Evolutionary conservation across 306 rosid genomes (phyloP), one percentile per base, ranked within the genome.

Genomic region (Lathyrus oleraceus): DNA sequence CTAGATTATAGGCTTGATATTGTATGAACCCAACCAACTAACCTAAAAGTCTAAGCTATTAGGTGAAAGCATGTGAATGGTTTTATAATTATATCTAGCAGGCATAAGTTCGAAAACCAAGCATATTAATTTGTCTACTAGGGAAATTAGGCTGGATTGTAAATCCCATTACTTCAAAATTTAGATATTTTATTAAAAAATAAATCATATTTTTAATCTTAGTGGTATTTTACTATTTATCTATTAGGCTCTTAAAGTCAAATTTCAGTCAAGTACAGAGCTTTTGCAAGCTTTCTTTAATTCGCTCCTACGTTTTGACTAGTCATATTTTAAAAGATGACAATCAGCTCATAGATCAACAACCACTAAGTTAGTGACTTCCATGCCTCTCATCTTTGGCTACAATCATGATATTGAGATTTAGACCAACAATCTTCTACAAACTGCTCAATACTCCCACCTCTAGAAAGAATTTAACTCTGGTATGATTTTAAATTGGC

Each of bases 211-310:
- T 39, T 69, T 56, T 63, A 43, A 15, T 59, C 17, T 0, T 32
- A 35, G 36, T 25, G 23, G 53, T 47, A 47, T 36, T 57, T 56
- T 20, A 65, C 28, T 65, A 74, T 5, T 42, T 44, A 14, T 43
- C 12, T 48, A 19, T 30, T 19, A 19, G 48, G 57, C 60, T 45
- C 68, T 70, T 30, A 69, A 38, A 69, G 17, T 69, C 36, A 53
- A 52, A 32, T 13, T 35, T 35, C 36, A 13, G 23, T 36, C 63
- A 52, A 48, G 39, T 49, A 39, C 1, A 53, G 20, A 36, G 12
- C 19, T 71, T 71, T 71, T 71, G 60, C 49, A n/a, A 15, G 38
- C 5, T 64, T 64, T 42, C 35, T 21, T 42, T 64, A 43, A 42
- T 43, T 42, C 44, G 36, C 43, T 9, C 38, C 69, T 11, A 42